Evolutionary conservation across 2,329 filamentous ascomycete genomes (phyloP).

Genomic region (Xylariomycetidae sp.): DNA sequence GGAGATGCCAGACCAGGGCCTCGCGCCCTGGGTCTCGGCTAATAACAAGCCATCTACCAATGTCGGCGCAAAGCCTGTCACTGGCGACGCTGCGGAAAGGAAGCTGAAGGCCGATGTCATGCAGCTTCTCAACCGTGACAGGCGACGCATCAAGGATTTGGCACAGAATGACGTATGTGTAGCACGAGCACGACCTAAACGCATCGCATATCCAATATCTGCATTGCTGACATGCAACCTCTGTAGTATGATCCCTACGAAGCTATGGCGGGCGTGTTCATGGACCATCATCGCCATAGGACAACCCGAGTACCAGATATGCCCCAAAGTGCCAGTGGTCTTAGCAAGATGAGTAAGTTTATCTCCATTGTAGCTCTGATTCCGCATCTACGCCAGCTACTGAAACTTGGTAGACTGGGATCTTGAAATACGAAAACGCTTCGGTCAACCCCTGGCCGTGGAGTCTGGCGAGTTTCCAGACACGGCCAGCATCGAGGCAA

Average conservation of each 20-base stretch:
- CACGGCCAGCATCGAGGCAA: constrained; percentile 54
- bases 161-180: constrained; percentile 54
- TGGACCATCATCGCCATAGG: constrained; percentile 44
- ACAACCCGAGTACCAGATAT: constrained; percentile 50
- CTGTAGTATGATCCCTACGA: constrained; percentile 55
- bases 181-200: too few relatives aligned
- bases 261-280: constrained; percentile 46
- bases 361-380: constrained; percentile 17
- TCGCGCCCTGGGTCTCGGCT: constrained; percentile 67
- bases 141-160: constrained; percentile 63
- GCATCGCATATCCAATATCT: neutral
- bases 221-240: constrained; percentile 17
- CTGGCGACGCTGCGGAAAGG: constrained; percentile 61
- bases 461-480: constrained; percentile 69
- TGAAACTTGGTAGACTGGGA: constrained; percentile 49
- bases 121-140: constrained; percentile 63
- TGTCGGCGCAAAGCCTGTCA: constrained; percentile 56
- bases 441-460: constrained; percentile 57
- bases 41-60: constrained; percentile 61
- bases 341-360: constrained; percentile 74
- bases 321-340: constrained; percentile 64
- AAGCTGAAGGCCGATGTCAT: constrained; percentile 65
- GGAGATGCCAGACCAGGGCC: constrained; percentile 63
- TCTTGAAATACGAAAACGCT: constrained; percentile 63
- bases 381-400: neutral